Conservation (phyloP, 2,329 filamentous ascomycete species). For the Aspergillus sp. region DNA sequence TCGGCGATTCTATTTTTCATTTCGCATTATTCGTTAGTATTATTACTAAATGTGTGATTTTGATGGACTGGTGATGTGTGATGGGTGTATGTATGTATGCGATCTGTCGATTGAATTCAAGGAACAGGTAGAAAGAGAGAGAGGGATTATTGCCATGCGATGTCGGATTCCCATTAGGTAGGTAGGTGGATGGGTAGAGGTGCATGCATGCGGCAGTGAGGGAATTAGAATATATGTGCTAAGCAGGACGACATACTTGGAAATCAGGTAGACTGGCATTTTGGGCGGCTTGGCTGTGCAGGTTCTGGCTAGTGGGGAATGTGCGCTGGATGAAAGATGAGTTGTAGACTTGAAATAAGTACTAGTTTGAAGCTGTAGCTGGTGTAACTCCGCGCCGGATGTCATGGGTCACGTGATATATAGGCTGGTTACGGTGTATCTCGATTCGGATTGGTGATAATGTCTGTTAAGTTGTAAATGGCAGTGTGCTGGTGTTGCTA, state of each 20-base stretch:
- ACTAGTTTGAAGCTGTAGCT: too few relatives aligned
- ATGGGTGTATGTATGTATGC: neutral
- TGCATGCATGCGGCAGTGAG: neutral
- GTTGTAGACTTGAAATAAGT: too few relatives aligned
- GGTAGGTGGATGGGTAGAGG: slow-evolving; percentile 8
- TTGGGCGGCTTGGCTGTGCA: neutral
- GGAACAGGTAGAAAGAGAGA: too few relatives aligned
- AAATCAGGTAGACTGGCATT: slow-evolving; percentile 42
- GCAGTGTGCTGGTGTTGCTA: too few relatives aligned
- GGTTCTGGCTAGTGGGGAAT: neutral
- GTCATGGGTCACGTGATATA: too few relatives aligned
- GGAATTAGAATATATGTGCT: neutral
- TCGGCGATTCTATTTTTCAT: slow-evolving; percentile 47
- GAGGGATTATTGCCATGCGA: neutral
- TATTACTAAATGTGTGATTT: too few relatives aligned
- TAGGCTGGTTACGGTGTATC: too few relatives aligned
- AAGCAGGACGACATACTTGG: slow-evolving; percentile 35
- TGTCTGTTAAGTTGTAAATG: too few relatives aligned
- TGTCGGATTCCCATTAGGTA: neutral
- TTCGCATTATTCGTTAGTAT: neutral
- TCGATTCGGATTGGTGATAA: too few relatives aligned
- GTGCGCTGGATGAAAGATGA: neutral
- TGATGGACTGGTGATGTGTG: too few relatives aligned
- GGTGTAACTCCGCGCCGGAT: too few relatives aligned
- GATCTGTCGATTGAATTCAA: too few relatives aligned